Evolutionary conservation across 2,329 filamentous ascomycete genomes (phyloP).

Genomic region (Talaromyces sp.): DNA sequence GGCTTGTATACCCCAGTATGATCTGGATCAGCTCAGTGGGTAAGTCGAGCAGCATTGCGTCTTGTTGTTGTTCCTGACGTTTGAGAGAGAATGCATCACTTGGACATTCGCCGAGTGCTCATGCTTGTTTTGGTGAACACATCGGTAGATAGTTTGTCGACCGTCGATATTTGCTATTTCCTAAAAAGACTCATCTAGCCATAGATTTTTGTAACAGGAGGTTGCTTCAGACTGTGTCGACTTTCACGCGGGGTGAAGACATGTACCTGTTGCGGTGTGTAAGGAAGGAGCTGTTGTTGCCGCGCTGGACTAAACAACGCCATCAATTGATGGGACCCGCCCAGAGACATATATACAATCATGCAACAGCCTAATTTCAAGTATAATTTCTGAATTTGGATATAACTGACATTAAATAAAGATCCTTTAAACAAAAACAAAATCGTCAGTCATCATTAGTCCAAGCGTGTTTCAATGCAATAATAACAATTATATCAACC

Average conservation of each 20-base stretch:
- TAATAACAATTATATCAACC: neutral
- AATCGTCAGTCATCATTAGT: neutral
- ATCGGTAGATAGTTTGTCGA: neutral
- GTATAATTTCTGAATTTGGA: neutral
- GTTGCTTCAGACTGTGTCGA: neutral
- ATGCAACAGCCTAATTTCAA: neutral
- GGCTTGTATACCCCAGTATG: constrained; percentile 27
- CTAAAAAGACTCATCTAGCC: neutral
- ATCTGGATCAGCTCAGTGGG: constrained; percentile 35
- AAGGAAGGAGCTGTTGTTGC: neutral
- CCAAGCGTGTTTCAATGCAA: neutral
- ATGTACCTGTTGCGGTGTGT: neutral
- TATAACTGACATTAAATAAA: neutral
- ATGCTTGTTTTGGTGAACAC: neutral
- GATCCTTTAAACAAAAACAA: neutral
- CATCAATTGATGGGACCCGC: neutral
- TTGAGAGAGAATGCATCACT: neutral
- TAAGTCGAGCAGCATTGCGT: constrained; percentile 27
- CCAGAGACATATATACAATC: neutral
- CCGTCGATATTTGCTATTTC: neutral
- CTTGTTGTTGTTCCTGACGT: neutral
- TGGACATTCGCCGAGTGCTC: neutral
- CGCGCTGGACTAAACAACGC: neutral
- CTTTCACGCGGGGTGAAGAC: neutral
- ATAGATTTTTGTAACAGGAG: neutral